Evolutionary conservation across 2,329 filamentous ascomycete genomes (phyloP).

Genomic region (Onygenales sp.): DNA sequence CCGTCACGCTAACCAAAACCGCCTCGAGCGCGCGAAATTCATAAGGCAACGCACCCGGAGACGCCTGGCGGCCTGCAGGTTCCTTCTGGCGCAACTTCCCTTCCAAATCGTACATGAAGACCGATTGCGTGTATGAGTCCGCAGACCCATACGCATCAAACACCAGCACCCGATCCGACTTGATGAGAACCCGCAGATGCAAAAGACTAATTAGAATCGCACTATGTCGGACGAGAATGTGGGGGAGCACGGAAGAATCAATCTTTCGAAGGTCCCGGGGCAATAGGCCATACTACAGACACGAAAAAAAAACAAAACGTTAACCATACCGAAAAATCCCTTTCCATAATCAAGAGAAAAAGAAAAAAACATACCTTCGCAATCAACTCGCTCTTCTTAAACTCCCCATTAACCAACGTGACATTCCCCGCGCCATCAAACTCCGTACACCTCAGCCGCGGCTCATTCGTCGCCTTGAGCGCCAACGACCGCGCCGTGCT

Average conservation of each 20-base stretch:
- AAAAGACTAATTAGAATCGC: conserved; percentile 92
- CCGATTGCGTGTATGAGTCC: conserved; percentile 87
- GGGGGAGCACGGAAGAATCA: conserved; percentile 87
- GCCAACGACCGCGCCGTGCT: conserved; percentile 60
- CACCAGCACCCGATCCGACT: conserved; percentile 84
- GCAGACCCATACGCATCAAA: conserved; percentile 95
- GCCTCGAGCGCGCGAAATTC: conserved; percentile 95
- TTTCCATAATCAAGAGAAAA: not conserved
- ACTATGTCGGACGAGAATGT: conserved; percentile 86
- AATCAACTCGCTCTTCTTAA: conserved; percentile 95
- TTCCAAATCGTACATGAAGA: conserved; percentile 96
- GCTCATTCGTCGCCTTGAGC: conserved; percentile 71
- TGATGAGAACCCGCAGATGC: conserved; percentile 93
- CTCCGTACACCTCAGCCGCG: conserved; percentile 84
- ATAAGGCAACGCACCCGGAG: conserved; percentile 62
- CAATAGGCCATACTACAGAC: conserved; percentile 68
- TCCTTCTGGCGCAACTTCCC: conserved; percentile 78
- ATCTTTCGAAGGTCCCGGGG: conserved; percentile 96
- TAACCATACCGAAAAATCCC: not conserved
- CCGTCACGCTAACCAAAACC: conserved; percentile 86
- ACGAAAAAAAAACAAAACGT: not conserved
- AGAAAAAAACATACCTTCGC: conserved; percentile 56
- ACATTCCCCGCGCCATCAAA: conserved; percentile 88
- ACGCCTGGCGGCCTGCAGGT: conserved; percentile 37
- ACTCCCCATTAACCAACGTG: conserved; percentile 86